Evolutionary conservation across 495 filamentous ascomycete genomes (phyloP).

Genomic region (Acidiella bohemica): DNA sequence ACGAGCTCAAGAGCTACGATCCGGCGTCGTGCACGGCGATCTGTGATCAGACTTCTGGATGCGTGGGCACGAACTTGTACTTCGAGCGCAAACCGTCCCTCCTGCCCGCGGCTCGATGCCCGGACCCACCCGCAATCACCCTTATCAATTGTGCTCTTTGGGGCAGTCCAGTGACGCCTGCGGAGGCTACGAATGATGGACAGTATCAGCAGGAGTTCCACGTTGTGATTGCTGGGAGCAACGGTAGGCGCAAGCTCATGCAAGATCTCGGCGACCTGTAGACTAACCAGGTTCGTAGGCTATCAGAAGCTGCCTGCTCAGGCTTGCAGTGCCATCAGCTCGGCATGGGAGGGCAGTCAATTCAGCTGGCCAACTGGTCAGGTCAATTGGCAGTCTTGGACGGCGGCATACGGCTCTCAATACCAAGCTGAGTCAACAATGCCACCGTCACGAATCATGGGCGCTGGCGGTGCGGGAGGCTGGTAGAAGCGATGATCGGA

Average conservation of each 20-base stretch:
- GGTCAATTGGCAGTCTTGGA: conserved; percentile 8
- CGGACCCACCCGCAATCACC: conserved; percentile 13
- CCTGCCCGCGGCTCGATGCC: conserved; percentile 11
- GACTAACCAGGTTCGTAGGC: neutral
- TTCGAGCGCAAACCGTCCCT: conserved; percentile 16
- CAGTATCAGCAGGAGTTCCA: conserved; percentile 15
- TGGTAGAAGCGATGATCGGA: no score
- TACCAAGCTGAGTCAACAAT: no score
- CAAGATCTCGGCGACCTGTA: neutral
- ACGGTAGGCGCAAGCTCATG: conserved; percentile 1
- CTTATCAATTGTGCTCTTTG: conserved; percentile 19
- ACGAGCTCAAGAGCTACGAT: conserved; percentile 15
- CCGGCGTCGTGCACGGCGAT: conserved; percentile 10
- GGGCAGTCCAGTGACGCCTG: conserved; percentile 8
- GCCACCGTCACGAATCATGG: no score
- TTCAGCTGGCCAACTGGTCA: no score
- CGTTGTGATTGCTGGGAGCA: conserved; percentile 12
- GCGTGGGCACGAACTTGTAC: conserved; percentile 18
- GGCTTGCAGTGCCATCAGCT: conserved; percentile 12
- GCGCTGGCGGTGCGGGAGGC: neutral
- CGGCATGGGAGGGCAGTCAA: conserved; percentile 1
- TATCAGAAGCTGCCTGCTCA: conserved; percentile 6
- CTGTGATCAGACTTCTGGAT: conserved; percentile 12
- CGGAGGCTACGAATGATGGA: conserved; percentile 17
- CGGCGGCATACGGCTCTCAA: neutral